Conservation (phyloP, 2,329 filamentous ascomycete species). For the Colletotrichum sp. region DNA sequence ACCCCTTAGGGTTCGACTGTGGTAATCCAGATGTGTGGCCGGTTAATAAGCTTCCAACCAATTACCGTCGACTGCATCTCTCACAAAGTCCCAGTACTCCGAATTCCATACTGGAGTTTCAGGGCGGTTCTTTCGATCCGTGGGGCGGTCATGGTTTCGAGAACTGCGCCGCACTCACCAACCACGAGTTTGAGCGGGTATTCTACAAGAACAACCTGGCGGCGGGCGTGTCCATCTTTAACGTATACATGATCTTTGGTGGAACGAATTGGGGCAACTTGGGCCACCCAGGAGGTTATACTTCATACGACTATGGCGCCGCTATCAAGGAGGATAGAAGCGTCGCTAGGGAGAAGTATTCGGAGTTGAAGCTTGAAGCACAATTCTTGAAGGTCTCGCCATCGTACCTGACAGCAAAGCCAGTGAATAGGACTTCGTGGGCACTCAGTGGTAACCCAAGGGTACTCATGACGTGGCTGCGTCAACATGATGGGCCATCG, state of each 20-base stretch:
- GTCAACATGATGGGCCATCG: conserved; percentile 54
- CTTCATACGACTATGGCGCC: conserved; percentile 60
- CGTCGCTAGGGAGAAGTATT: conserved; percentile 76
- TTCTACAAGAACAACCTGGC: conserved; percentile 80
- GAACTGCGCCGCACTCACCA: conserved; percentile 68
- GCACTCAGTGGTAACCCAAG: conserved; percentile 56
- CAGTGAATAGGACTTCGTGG: conserved; percentile 54
- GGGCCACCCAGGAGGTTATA: conserved; percentile 70
- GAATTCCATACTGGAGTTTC: conserved; percentile 69
- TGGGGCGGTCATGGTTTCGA: conserved; percentile 77
- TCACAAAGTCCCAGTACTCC: conserved; percentile 66
- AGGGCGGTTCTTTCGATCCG: conserved; percentile 75
- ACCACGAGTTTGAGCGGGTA: conserved; percentile 77
- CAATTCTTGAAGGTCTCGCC: conserved; percentile 78
- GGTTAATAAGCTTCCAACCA: conserved; percentile 32
- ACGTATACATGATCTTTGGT: conserved; percentile 79
- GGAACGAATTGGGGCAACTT: conserved; percentile 87
- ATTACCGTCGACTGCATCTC: conserved; percentile 47
- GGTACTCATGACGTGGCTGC: conserved; percentile 66
- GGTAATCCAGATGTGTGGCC: conserved; percentile 52
- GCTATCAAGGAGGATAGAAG: conserved; percentile 72
- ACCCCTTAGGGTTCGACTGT: conserved; percentile 66
- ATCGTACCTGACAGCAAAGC: conserved; percentile 66
- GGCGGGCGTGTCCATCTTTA: conserved; percentile 71
- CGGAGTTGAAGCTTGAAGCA: conserved; percentile 76